phyloP scores from a whole-genome alignment of 345 rosid genomes.

The Cardamine occulta region DNA sequence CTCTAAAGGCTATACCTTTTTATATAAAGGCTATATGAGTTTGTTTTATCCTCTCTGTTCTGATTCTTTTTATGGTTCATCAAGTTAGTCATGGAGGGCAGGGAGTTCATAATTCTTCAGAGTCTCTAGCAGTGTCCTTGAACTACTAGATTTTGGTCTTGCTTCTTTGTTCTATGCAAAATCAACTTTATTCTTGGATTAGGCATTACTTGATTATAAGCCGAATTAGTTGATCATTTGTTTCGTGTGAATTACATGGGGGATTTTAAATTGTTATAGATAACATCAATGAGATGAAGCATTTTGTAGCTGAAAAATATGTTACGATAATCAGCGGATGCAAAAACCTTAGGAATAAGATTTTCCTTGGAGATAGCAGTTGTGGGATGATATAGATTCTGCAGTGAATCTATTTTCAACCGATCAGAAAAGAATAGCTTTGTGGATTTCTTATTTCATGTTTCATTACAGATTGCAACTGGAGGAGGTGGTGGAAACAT shows the following conservation, averaged over 20 bases:
- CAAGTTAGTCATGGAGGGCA: conserved; percentile 6
- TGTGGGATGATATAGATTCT: conserved; percentile 3
- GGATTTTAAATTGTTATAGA: neutral
- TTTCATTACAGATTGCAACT: conserved; percentile 66
- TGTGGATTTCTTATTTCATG: conserved; percentile 23
- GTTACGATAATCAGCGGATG: neutral
- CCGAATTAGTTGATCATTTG: neutral
- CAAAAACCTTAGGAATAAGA: neutral
- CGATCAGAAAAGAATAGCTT: conserved; percentile 1
- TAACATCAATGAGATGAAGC: conserved; percentile 8
- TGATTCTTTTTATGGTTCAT: neutral
- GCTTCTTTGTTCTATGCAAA: neutral
- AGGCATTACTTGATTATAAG: neutral
- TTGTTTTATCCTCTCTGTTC: conserved; percentile 12
- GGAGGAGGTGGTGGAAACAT: conserved; percentile 96
- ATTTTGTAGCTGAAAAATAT: neutral
- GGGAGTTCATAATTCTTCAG: conserved; percentile 11
- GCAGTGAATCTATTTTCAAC: conserved; percentile 7
- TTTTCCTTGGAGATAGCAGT: conserved; percentile 14
- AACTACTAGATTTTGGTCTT: neutral
- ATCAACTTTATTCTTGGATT: neutral
- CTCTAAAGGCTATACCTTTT: conserved; percentile 1
- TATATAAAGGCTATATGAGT: conserved; percentile 1
- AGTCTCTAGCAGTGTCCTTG: neutral
- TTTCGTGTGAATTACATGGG: neutral